Evolutionary conservation across 345 rosid species (phyloP).

Genomic region (Corymbia maculata): DNA sequence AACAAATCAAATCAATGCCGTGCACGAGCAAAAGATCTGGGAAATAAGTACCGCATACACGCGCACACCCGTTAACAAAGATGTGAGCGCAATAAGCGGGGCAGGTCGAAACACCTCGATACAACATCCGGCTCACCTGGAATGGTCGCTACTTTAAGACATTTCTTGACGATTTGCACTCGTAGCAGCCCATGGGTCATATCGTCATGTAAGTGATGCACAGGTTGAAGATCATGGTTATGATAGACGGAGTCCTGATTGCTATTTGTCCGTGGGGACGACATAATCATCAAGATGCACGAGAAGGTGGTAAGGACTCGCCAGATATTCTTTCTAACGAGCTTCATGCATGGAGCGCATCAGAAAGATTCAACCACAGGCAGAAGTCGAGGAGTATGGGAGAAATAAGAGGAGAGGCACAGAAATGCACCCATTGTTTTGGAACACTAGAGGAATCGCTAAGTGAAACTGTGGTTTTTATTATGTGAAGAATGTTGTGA

Average conservation of each 20-base stretch:
- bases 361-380: neutral
- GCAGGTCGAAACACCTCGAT: neutral
- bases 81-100: neutral
- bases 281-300: neutral
- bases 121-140: neutral
- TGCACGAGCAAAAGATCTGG: neutral
- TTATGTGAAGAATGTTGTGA: neutral
- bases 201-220: neutral
- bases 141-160: neutral
- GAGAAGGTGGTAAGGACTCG: neutral
- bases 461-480: neutral
- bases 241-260: neutral
- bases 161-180: neutral
- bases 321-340: neutral
- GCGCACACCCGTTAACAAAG: neutral
- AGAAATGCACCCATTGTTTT: neutral
- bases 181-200: neutral
- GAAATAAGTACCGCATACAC: neutral
- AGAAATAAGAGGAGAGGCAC: neutral
- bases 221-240: neutral
- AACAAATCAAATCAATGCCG: neutral
- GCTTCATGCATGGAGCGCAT: neutral
- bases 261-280: neutral
- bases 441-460: neutral
- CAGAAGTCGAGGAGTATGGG: neutral